Percentiles rank a stretch among this genome's conserved stretches.
phyloP scores from a whole-genome alignment of 2,329 filamentous ascomycete species.

The Ilyonectria robusta region DNA sequence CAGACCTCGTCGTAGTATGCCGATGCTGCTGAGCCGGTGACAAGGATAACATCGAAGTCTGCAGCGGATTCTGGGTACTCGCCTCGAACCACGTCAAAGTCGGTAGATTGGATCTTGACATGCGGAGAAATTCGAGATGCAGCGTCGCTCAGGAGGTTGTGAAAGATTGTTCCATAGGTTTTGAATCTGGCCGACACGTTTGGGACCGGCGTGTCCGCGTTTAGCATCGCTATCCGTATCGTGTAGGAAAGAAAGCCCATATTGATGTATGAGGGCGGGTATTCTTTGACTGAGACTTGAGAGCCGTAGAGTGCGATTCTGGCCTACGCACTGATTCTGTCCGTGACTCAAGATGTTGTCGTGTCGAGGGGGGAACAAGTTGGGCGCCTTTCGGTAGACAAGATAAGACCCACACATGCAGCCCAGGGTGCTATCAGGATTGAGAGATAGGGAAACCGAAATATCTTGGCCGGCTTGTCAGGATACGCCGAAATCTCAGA shows the following conservation, averaged over 20 bases:
- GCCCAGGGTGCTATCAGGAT: background rate
- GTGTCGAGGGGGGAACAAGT: background rate
- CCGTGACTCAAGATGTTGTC: background rate
- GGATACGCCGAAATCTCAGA: background rate
- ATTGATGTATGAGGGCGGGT: background rate
- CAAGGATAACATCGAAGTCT: slow-evolving; percentile 54
- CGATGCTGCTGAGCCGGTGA: slow-evolving; percentile 55
- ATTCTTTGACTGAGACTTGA: background rate
- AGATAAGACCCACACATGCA: slow-evolving; percentile 6
- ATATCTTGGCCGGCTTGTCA: background rate
- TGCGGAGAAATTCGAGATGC: slow-evolving; percentile 32
- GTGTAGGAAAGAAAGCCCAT: slow-evolving; percentile 31
- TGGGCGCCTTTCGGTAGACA: background rate
- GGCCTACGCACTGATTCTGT: background rate
- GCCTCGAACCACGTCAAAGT: slow-evolving; percentile 53
- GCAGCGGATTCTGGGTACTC: slow-evolving; percentile 52
- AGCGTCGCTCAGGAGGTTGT: slow-evolving; percentile 33
- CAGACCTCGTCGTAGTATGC: slow-evolving; percentile 49
- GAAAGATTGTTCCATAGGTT: slow-evolving; percentile 41
- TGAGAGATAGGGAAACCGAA: background rate
- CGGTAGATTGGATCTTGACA: slow-evolving; percentile 43
- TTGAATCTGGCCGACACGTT: slow-evolving; percentile 28
- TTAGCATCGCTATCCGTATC: slow-evolving; percentile 42
- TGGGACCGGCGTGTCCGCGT: slow-evolving; percentile 40
- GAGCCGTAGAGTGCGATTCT: background rate